phyloP scores from a whole-genome alignment of 2,329 filamentous ascomycete genomes.

The Colletotrichum euphorbiae region DNA sequence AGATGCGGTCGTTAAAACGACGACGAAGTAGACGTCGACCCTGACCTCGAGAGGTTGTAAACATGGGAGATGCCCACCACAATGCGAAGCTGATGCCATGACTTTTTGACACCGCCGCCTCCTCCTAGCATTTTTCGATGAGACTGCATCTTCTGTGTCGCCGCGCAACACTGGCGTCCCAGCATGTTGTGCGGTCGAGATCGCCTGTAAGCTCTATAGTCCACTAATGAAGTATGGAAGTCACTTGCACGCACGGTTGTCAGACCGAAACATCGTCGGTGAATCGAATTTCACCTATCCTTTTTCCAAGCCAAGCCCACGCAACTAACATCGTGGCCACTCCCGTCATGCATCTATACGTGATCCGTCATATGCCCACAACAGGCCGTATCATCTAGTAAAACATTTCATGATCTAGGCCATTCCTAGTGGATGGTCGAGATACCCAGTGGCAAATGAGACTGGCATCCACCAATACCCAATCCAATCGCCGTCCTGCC shows the following conservation, averaged over 20 bases:
- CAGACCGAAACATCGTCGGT: background rate
- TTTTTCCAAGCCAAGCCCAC: background rate
- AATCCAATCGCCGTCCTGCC: slow-evolving; percentile 35
- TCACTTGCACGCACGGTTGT: background rate
- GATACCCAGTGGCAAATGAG: background rate
- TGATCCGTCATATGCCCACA: slow-evolving; percentile 13
- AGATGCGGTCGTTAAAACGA: too few species aligned
- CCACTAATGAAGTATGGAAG: too few species aligned
- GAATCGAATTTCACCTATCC: background rate
- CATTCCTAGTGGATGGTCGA: background rate
- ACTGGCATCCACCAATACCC: background rate
- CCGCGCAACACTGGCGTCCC: too few species aligned
- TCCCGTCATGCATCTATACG: slow-evolving; percentile 15
- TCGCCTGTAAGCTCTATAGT: too few species aligned
- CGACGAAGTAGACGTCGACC: too few species aligned
- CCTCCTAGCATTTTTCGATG: too few species aligned
- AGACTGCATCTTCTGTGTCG: too few species aligned
- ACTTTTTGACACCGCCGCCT: too few species aligned
- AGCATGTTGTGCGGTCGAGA: too few species aligned
- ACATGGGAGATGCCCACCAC: too few species aligned
- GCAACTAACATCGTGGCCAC: background rate
- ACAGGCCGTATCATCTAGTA: slow-evolving; percentile 23
- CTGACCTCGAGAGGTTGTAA: too few species aligned
- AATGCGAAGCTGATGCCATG: too few species aligned
- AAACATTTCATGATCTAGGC: slow-evolving; percentile 16